phyloP scores from a whole-genome alignment of 192 early-diverging fungal species.

The Gigaspora rosea region DNA sequence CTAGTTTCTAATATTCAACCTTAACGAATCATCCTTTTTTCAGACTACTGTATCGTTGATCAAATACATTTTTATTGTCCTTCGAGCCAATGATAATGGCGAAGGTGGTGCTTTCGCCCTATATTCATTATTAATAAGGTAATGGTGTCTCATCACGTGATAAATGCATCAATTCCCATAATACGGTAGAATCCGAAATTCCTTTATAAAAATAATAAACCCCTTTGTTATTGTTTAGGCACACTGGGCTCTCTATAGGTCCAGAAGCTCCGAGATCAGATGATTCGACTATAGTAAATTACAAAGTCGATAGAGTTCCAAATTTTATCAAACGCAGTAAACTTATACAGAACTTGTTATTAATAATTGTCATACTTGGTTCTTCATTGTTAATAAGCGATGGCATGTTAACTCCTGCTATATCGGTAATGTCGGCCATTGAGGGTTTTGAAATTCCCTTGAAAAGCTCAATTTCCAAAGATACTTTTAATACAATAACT shows the following conservation, averaged over 20 bases:
- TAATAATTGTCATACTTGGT: neutral
- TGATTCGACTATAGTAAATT: neutral
- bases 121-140: neutral
- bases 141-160: neutral
- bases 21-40: neutral
- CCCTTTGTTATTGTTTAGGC: no score
- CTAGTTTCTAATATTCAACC: no score
- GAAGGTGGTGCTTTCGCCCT: neutral
- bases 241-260: neutral
- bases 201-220: no score
- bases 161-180: no score
- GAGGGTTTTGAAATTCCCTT: constrained; percentile 3
- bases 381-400: neutral
- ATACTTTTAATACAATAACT: no score
- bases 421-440: constrained; percentile 21
- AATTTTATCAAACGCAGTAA: neutral
- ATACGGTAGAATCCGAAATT: no score
- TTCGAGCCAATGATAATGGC: neutral
- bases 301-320: neutral
- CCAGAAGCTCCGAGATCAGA: neutral
- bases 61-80: neutral
- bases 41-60: neutral
- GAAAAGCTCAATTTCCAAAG: no score
- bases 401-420: constrained; percentile 17
- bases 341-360: neutral